These are phyloP conservation scores for Paspalum notatum DNA, from an alignment of 176 grass and related monocot genomes.

Conservation along the genomic window DNA sequence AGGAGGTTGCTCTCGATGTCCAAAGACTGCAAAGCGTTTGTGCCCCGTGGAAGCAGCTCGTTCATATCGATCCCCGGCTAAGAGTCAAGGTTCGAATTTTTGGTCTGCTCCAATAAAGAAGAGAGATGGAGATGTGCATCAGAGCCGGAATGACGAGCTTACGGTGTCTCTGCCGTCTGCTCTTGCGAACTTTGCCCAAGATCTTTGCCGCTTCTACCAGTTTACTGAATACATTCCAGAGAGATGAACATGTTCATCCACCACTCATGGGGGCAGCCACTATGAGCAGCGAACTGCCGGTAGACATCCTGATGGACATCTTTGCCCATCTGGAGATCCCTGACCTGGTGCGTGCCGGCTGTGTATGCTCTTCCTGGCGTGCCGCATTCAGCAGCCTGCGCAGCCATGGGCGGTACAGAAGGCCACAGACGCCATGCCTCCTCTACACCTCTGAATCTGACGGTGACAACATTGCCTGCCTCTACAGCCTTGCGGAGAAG, in stretches of 20 bases:
- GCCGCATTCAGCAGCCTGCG: background rate
- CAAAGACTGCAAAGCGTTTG: background rate
- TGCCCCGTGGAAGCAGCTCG: background rate
- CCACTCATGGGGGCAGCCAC: background rate
- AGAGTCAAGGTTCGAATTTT: background rate
- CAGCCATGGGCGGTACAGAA: background rate
- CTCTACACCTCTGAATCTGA: background rate
- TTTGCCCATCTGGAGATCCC: background rate
- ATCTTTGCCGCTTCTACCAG: background rate
- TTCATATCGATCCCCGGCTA: background rate
- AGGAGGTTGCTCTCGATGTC: background rate
- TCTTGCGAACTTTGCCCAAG: background rate
- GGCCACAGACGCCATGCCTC: background rate
- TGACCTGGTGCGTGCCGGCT: background rate
- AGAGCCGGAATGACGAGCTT: background rate
- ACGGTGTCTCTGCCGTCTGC: background rate
- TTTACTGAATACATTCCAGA: background rate
- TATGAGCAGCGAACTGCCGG: background rate
- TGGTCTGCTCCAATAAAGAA: background rate
- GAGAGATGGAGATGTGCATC: background rate
- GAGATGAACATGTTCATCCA: background rate
- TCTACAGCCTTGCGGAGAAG: background rate
- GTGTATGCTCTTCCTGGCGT: background rate
- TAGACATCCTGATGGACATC: background rate
- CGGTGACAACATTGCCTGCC: background rate